Base-by-base conservation (phyloP, 495 filamentous ascomycete species). In the Antarctomyces pellizariae region DNA sequence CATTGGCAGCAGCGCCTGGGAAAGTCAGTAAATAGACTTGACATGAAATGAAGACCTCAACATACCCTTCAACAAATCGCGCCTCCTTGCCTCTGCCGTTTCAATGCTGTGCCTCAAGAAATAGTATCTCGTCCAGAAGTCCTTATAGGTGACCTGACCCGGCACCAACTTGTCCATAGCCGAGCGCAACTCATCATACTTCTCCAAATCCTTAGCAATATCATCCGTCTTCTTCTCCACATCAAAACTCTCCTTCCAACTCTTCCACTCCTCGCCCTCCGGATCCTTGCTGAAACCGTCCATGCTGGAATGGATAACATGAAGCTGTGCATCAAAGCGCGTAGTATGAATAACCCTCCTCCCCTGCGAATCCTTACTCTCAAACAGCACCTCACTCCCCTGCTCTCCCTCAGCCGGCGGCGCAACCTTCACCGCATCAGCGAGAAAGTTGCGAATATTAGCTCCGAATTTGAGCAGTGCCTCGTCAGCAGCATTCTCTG, bases 81-180 rank as follows among this genome's bases (percentile, higher is more conserved):
- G 68, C 46, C 86, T 58, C 52, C 80, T 67, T 40, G 75, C 68
- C 59, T 99, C 86, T 31, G 92, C 80, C n/a, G 71, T 82, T 53
- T 95, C 86, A 34, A 99, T 72, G 13, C 89, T 79, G 36, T 89
- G 71, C 38, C 89, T 57, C 33, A 95, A 54, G 56, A 93, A 99
- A 38, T 93, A 95, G 46, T 99, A 99, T 19, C 86, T 62, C 37
- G 62, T 71, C 89, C 89, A 99, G 47, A 95, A 99, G 24, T 71
- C 65, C 8, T 52, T 62, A 45, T 99, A 99, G 16, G 80, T 62
- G 8, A 92, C 79, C 36, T 62, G 62, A 50, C 82, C 82, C 10
- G 86, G 89, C 12, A 95, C 89, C 27, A 91, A 58, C 53, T 75
- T 83, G 61, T 92, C 89, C 86, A 93, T 95, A 3, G 83, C 80